phyloP scores from a whole-genome alignment of 495 filamentous ascomycete genomes.

The Penicillium samsonianum region DNA sequence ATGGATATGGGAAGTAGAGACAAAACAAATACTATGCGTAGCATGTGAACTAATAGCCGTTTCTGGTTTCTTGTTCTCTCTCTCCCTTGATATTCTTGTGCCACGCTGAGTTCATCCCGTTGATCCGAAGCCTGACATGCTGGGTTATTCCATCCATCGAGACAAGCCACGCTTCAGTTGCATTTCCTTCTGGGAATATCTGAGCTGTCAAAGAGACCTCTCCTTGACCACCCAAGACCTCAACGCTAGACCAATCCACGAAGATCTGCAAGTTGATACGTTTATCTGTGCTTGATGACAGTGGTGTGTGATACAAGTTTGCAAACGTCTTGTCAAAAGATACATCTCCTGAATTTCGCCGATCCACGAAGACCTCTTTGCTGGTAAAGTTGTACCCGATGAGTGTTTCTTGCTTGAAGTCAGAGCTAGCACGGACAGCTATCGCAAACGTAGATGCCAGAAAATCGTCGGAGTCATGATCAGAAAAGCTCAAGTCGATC shows the following conservation, averaged over 20 bases:
- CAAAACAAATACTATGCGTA: too few relatives aligned
- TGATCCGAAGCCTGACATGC: constrained; percentile 21
- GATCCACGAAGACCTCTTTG: constrained; percentile 35
- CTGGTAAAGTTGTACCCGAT: constrained; percentile 46
- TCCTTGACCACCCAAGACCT: constrained; percentile 37
- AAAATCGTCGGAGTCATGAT: constrained; percentile 7
- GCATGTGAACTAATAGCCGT: too few relatives aligned
- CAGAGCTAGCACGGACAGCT: constrained; percentile 20
- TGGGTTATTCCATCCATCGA: constrained; percentile 23
- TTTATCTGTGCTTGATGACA: constrained; percentile 18
- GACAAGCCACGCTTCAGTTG: constrained; percentile 26
- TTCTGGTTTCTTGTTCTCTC: too few relatives aligned
- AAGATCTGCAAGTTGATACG: constrained; percentile 29
- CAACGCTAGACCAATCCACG: constrained; percentile 39
- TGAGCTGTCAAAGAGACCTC: constrained; percentile 38
- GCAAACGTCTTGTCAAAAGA: constrained; percentile 31
- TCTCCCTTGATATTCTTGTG: constrained; percentile 1
- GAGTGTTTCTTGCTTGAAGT: constrained; percentile 42
- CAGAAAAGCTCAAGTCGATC: constrained; percentile 25
- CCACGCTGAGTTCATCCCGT: constrained; percentile 11
- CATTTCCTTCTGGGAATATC: constrained; percentile 32
- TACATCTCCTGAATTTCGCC: constrained; percentile 25
- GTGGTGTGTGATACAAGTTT: constrained; percentile 28
- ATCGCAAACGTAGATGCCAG: constrained; percentile 28
- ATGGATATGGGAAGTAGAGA: too few relatives aligned